These are phyloP conservation scores for Glebionis coronaria DNA, from an alignment of 129 eudicot species.

Conservation along the genomic window DNA sequence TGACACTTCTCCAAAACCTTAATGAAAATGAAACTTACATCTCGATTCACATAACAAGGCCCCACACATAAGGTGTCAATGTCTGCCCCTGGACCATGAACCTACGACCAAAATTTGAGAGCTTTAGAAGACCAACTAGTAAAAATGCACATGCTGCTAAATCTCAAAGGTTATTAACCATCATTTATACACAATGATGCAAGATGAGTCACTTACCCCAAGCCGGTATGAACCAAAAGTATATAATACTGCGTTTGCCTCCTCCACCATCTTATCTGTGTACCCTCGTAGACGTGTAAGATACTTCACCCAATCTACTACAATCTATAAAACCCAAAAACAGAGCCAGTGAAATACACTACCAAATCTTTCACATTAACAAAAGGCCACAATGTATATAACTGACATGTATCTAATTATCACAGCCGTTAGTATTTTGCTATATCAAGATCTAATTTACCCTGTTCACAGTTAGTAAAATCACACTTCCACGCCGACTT, in stretches of 20 bases:
- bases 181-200: neutral
- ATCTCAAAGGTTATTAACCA: neutral
- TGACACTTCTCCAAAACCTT: neutral
- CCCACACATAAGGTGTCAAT: constrained; percentile 88
- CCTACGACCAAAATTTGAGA: constrained; percentile 44
- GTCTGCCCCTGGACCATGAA: constrained; percentile 96
- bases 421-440: no score
- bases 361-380: neutral
- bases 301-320: constrained; percentile 75
- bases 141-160: neutral
- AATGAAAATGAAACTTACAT: constrained; percentile 40
- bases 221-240: constrained; percentile 84
- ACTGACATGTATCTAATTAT: no score
- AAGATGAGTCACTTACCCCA: constrained; percentile 45
- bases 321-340: constrained; percentile 35
- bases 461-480: no score
- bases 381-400: neutral
- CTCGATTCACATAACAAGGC: constrained; percentile 88
- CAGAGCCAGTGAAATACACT: neutral
- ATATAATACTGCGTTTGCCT: constrained; percentile 69
- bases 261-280: constrained; percentile 76
- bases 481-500: no score
- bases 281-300: constrained; percentile 73
- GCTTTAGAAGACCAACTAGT: neutral
- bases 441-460: no score